Percentiles rank a stretch among this genome's conserved stretches.
These are phyloP conservation scores for Diaporthe sp. DNA, from an alignment of 2,329 filamentous ascomycete species.

Conservation along the genomic window DNA sequence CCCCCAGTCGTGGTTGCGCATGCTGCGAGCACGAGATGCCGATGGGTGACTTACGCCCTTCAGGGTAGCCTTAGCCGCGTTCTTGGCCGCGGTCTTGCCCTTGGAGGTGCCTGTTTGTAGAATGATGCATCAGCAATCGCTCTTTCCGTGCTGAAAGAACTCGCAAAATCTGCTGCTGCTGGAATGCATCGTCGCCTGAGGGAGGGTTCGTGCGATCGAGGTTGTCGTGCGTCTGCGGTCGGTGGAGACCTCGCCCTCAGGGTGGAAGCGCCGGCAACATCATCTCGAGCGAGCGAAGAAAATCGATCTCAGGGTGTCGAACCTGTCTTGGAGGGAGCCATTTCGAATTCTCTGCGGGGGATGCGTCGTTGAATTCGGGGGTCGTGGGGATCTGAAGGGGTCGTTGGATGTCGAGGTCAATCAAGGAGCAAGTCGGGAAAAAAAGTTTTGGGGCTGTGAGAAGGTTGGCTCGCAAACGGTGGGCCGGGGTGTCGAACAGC, in stretches of 20 bases:
- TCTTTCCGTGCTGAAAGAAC: slow-evolving; percentile 67
- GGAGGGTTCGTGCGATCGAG: slow-evolving; percentile 28
- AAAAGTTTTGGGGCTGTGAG: slow-evolving; percentile 3
- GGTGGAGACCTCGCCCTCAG: slow-evolving; percentile 34
- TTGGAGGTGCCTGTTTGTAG: slow-evolving; percentile 63
- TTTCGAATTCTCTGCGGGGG: slow-evolving; percentile 36
- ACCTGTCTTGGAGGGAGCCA: slow-evolving; percentile 37
- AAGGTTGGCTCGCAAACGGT: background rate
- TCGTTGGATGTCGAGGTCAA: slow-evolving; percentile 18
- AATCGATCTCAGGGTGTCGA: slow-evolving; percentile 33
- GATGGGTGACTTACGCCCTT: slow-evolving; percentile 80
- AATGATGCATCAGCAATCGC: slow-evolving; percentile 77
- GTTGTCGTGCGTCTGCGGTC: slow-evolving; percentile 28
- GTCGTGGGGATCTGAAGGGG: slow-evolving; percentile 30
- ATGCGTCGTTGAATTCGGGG: slow-evolving; percentile 35
- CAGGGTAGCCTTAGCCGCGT: slow-evolving; percentile 95
- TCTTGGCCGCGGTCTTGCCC: slow-evolving; percentile 81
- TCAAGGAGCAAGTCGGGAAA: background rate
- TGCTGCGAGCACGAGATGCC: background rate
- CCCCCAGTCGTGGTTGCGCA: background rate
- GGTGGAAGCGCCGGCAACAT: slow-evolving; percentile 36
- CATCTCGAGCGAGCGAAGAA: slow-evolving; percentile 33
- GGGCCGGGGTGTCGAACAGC: background rate
- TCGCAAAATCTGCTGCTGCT: slow-evolving; percentile 83
- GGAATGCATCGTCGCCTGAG: slow-evolving; percentile 57